Evolutionary conservation across 2,329 filamentous ascomycete species (phyloP).

Genomic region (Aspergillus japonicus): DNA sequence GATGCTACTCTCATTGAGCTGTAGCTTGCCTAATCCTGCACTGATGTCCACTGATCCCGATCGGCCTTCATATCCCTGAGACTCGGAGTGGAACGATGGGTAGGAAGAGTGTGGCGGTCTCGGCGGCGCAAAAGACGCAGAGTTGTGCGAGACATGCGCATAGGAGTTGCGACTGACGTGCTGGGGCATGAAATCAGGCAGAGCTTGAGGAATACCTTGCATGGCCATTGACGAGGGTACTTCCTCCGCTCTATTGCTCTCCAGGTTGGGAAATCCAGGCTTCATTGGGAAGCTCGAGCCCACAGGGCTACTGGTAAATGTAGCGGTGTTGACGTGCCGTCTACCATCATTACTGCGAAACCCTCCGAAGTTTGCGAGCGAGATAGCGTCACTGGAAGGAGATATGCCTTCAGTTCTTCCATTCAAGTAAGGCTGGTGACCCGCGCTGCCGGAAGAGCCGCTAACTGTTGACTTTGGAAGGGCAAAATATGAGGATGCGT

Average conservation of each 20-base stretch:
- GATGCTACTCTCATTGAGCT: slow-evolving; percentile 35
- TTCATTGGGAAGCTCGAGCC: slow-evolving; percentile 33
- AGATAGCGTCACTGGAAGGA: slow-evolving; percentile 34
- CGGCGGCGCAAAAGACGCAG: slow-evolving; percentile 32
- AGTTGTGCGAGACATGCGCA: slow-evolving; percentile 37
- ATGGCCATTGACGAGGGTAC: slow-evolving; percentile 30
- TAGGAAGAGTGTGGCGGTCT: slow-evolving; percentile 39
- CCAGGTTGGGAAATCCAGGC: slow-evolving; percentile 30
- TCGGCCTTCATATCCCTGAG: slow-evolving; percentile 33
- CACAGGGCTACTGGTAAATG: slow-evolving; percentile 33
- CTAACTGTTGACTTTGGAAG: slow-evolving; percentile 46
- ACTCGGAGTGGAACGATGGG: slow-evolving; percentile 42
- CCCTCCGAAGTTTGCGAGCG: slow-evolving; percentile 31
- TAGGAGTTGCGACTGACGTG: slow-evolving; percentile 27
- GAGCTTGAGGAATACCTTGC: slow-evolving; percentile 28
- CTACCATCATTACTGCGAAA: slow-evolving; percentile 24
- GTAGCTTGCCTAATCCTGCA: slow-evolving; percentile 34
- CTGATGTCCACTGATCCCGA: slow-evolving; percentile 34
- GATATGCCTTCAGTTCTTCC: slow-evolving; percentile 34
- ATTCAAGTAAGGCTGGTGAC: slow-evolving; percentile 36
- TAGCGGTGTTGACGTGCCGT: slow-evolving; percentile 31
- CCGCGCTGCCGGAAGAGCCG: slow-evolving; percentile 19
- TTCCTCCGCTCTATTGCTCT: slow-evolving; percentile 31
- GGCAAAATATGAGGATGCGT: slow-evolving; percentile 48
- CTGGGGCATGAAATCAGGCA: slow-evolving; percentile 30